Conservation (phyloP, 140 eudicot species). For the Stevia rebaudiana region DNA sequence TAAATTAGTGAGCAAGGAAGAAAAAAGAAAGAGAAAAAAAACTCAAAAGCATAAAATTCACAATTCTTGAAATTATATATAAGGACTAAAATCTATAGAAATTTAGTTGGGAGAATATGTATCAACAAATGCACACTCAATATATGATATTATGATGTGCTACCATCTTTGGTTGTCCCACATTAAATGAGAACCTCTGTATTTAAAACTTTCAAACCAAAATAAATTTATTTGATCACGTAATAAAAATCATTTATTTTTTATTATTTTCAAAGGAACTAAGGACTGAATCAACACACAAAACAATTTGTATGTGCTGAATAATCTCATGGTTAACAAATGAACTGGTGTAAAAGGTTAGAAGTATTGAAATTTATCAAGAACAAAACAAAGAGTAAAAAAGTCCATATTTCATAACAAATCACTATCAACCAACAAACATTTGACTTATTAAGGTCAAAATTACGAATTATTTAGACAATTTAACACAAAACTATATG, state of each 20-base stretch:
- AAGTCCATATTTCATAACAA: neutral
- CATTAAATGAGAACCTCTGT: neutral
- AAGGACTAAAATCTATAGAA: neutral
- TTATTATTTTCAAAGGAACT: constrained; percentile 3
- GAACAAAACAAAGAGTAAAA: neutral
- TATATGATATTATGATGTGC: neutral
- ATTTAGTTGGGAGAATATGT: neutral
- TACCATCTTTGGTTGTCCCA: constrained; percentile 3
- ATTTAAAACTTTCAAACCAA: neutral
- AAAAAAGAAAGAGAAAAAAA: neutral
- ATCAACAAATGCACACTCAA: neutral
- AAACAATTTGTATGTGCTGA: neutral
- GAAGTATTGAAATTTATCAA: neutral
- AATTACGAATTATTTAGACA: neutral
- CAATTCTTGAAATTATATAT: neutral
- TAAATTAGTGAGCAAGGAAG: neutral
- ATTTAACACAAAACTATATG: neutral
- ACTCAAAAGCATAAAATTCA: neutral
- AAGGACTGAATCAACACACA: constrained; percentile 1
- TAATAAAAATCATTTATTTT: neutral
- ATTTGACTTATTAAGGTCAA: neutral
- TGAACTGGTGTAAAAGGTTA: neutral
- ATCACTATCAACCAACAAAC: neutral
- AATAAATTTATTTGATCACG: neutral
- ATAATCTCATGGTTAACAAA: constrained; percentile 13